Conservation (phyloP, 2,329 filamentous ascomycete species). For the Ceratocystiopsis sp. region DNA sequence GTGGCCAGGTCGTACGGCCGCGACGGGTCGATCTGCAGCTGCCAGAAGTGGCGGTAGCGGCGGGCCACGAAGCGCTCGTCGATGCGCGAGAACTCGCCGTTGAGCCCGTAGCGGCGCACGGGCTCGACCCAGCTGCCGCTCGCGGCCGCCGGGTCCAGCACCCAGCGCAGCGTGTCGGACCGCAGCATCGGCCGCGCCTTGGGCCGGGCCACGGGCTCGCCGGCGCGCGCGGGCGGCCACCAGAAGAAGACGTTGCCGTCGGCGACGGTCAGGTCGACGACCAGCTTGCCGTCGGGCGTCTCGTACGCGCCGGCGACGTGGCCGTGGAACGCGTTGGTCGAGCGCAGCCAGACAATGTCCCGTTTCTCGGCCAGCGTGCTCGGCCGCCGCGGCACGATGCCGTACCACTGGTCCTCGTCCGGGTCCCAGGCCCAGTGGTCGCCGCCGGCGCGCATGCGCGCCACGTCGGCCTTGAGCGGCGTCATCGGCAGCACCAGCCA, state of each 20-base stretch:
- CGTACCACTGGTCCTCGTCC: slow-evolving; percentile 37
- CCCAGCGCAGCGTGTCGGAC: slow-evolving; percentile 23
- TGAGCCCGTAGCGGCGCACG: slow-evolving; percentile 20
- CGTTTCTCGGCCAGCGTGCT: slow-evolving; percentile 25
- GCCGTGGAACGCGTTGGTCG: slow-evolving; percentile 31
- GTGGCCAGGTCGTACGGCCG: slow-evolving; percentile 25
- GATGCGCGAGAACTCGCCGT: slow-evolving; percentile 32
- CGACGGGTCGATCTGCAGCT: slow-evolving; percentile 20
- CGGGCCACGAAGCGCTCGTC: slow-evolving; percentile 29
- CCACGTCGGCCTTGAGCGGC: slow-evolving; percentile 27
- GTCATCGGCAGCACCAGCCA: slow-evolving; percentile 30
- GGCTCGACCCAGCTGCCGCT: slow-evolving; percentile 22
- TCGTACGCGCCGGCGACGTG: slow-evolving; percentile 32
- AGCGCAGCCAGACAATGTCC: slow-evolving; percentile 34
- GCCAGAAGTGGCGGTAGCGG: slow-evolving; percentile 29
- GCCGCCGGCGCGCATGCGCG: slow-evolving; percentile 25
- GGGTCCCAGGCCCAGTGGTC: slow-evolving; percentile 36
- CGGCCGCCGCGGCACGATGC: slow-evolving; percentile 28
- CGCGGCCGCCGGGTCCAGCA: slow-evolving; percentile 20
- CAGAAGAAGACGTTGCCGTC: slow-evolving; percentile 29
- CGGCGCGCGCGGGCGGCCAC: slow-evolving; percentile 21
- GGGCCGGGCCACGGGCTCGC: slow-evolving; percentile 9
- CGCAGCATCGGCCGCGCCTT: slow-evolving; percentile 17
- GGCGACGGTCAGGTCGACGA: slow-evolving; percentile 25
- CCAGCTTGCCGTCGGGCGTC: slow-evolving; percentile 25